These are phyloP conservation scores for Vigna unguiculata DNA, from an alignment of 306 rosid genomes.

Conservation along the genomic window DNA sequence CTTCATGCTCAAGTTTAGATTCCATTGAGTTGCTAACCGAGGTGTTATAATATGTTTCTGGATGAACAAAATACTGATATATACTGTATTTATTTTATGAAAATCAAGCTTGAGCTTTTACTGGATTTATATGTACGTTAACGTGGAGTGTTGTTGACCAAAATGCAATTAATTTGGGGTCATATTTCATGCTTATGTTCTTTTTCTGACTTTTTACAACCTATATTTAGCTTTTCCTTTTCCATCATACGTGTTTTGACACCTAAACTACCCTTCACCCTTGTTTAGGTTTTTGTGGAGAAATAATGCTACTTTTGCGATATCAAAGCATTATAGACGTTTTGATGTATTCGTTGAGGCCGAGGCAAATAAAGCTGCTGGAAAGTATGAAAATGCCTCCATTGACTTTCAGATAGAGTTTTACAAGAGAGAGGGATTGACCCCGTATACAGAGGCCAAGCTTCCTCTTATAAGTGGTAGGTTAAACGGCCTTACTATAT, in stretches of 20 bases:
- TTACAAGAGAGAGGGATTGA: conserved; percentile 88
- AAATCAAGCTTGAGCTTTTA: conserved; percentile 11
- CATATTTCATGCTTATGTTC: conserved; percentile 21
- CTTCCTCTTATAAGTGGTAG: conserved; percentile 94
- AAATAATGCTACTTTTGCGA: conserved; percentile 89
- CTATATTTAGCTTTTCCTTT: conserved; percentile 9
- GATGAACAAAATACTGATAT: conserved; percentile 1
- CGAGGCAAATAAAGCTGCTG: conserved; percentile 97
- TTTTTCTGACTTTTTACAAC: not conserved
- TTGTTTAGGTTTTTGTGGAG: conserved; percentile 92
- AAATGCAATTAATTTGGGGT: conserved; percentile 11
- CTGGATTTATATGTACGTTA: conserved; percentile 6
- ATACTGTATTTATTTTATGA: conserved; percentile 26
- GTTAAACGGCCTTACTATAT: conserved; percentile 51
- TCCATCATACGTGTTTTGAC: conserved; percentile 3
- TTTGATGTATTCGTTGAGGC: conserved; percentile 94
- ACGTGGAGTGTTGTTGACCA: conserved; percentile 1
- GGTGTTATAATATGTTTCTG: conserved; percentile 49
- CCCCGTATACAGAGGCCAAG: conserved; percentile 85
- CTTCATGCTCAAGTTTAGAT: not conserved
- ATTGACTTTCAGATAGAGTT: conserved; percentile 88
- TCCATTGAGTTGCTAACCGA: conserved; percentile 29
- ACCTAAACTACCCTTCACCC: conserved; percentile 14
- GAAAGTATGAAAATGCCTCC: conserved; percentile 82
- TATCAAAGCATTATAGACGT: conserved; percentile 93